Percentiles rank a stretch among this genome's conserved stretches.
These are phyloP conservation scores for Verticillium longisporum DNA, from an alignment of 2,329 filamentous ascomycete genomes.

Conservation along the genomic window DNA sequence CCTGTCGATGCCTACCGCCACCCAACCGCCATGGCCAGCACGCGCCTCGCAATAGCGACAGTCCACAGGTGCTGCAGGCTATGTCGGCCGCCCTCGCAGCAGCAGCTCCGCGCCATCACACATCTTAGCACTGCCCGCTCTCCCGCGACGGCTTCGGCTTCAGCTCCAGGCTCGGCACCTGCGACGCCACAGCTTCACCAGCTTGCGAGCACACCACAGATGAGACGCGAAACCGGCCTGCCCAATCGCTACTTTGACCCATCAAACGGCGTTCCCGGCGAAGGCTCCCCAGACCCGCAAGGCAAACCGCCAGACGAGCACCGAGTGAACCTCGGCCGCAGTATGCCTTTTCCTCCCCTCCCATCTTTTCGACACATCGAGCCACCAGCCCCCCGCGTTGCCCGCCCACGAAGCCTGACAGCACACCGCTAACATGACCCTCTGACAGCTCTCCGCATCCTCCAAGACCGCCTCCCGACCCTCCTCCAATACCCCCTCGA, in stretches of 20 bases:
- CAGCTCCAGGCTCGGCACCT: neutral
- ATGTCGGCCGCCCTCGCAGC: neutral
- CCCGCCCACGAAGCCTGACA: no score
- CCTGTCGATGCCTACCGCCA: neutral
- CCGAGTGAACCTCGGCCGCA: slow-evolving; percentile 57
- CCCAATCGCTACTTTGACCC: slow-evolving; percentile 10
- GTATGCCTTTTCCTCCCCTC: slow-evolving; percentile 30
- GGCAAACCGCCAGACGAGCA: slow-evolving; percentile 42
- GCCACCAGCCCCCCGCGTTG: no score
- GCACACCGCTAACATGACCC: neutral
- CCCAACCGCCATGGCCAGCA: neutral
- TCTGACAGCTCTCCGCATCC: slow-evolving; percentile 50
- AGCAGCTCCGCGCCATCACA: neutral
- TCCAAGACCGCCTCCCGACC: slow-evolving; percentile 61
- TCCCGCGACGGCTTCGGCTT: neutral
- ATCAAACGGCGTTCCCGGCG: slow-evolving; percentile 5
- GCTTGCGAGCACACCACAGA: neutral
- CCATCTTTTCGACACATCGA: neutral
- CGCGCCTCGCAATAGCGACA: neutral
- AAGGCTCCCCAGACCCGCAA: slow-evolving; percentile 5
- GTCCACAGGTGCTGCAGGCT: neutral
- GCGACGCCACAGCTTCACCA: neutral
- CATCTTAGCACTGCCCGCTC: neutral
- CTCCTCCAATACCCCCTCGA: slow-evolving; percentile 62
- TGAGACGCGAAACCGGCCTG: neutral